Percentiles rank a stretch among this genome's conserved stretches.
phyloP scores from a whole-genome alignment of 768 basidiomycete genomes.

The Rhizopogon vulgaris region DNA sequence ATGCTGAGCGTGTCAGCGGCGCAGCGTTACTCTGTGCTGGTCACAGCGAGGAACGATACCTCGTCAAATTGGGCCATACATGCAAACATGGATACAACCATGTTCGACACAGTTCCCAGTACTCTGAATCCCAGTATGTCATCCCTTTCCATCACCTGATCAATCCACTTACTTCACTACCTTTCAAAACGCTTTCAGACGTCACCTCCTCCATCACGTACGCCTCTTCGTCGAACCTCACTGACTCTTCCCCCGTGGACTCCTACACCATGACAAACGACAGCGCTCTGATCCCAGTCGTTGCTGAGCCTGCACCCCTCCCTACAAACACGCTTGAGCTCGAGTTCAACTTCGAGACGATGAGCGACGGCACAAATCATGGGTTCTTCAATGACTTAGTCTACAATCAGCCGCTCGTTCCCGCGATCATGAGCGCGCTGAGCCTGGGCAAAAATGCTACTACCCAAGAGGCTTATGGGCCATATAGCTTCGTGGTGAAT shows the following conservation, averaged over 20 bases:
- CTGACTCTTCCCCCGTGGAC: constrained; percentile 47
- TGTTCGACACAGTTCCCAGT: constrained; percentile 83
- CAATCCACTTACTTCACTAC: neutral
- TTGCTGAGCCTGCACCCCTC: constrained; percentile 40
- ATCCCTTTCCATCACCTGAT: neutral
- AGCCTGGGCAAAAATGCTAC: constrained; percentile 74
- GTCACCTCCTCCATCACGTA: constrained; percentile 83
- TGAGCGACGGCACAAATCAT: constrained; percentile 79
- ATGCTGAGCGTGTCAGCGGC: constrained; percentile 74
- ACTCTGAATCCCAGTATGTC: constrained; percentile 67
- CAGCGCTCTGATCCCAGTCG: constrained; percentile 58
- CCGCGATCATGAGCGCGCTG: constrained; percentile 69
- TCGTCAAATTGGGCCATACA: constrained; percentile 83
- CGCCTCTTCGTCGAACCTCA: constrained; percentile 41
- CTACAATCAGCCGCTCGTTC: constrained; percentile 65
- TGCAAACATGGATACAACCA: constrained; percentile 82
- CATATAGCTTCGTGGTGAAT: constrained; percentile 67
- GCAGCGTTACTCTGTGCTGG: constrained; percentile 90
- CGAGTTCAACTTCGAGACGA: constrained; percentile 75
- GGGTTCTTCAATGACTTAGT: constrained; percentile 72
- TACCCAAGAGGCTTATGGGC: constrained; percentile 68
- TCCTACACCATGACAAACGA: constrained; percentile 64
- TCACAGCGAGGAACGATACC: constrained; percentile 85
- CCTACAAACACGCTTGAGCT: constrained; percentile 60
- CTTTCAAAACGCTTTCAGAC: constrained; percentile 37